These are phyloP conservation scores for Fusarium clavum DNA, from an alignment of 2,329 filamentous ascomycete genomes.

Conservation along the genomic window DNA sequence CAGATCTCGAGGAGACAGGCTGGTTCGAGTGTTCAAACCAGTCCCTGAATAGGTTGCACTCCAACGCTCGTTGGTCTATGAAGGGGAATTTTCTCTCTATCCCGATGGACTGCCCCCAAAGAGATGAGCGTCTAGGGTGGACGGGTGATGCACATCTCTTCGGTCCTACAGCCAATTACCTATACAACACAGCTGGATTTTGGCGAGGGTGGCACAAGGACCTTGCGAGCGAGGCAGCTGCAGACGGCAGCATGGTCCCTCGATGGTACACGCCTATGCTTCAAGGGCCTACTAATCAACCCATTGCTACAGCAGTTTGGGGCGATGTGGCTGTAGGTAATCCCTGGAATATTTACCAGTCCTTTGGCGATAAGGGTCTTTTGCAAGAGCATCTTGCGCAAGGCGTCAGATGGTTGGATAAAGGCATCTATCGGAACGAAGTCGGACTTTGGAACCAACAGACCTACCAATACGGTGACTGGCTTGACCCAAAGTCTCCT, in stretches of 20 bases:
- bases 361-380: slow-evolving; percentile 8
- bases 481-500: slow-evolving; percentile 58
- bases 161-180: slow-evolving; percentile 61
- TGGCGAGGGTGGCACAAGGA: slow-evolving; percentile 43
- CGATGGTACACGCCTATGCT: neutral
- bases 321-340: slow-evolving; percentile 26
- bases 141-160: slow-evolving; percentile 63
- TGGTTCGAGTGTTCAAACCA: slow-evolving; percentile 64
- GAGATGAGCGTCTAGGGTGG: slow-evolving; percentile 67
- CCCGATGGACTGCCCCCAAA: slow-evolving; percentile 68
- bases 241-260: neutral
- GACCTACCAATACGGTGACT: slow-evolving; percentile 56
- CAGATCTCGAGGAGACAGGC: slow-evolving; percentile 63
- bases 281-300: neutral
- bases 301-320: slow-evolving; percentile 18
- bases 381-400: slow-evolving; percentile 7
- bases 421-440: slow-evolving; percentile 29
- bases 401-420: slow-evolving; percentile 39
- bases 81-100: slow-evolving; percentile 68
- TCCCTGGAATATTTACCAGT: slow-evolving; percentile 27
- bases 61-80: slow-evolving; percentile 67
- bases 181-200: slow-evolving; percentile 65
- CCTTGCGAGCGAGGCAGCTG: neutral
- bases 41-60: slow-evolving; percentile 64
- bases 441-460: slow-evolving; percentile 44